A percentile compares a stretch with the other conserved stretches of the same genome.
These are phyloP conservation scores for Celoporthe dispersa DNA, from an alignment of 2,329 filamentous ascomycete genomes.

Conservation along the genomic window DNA sequence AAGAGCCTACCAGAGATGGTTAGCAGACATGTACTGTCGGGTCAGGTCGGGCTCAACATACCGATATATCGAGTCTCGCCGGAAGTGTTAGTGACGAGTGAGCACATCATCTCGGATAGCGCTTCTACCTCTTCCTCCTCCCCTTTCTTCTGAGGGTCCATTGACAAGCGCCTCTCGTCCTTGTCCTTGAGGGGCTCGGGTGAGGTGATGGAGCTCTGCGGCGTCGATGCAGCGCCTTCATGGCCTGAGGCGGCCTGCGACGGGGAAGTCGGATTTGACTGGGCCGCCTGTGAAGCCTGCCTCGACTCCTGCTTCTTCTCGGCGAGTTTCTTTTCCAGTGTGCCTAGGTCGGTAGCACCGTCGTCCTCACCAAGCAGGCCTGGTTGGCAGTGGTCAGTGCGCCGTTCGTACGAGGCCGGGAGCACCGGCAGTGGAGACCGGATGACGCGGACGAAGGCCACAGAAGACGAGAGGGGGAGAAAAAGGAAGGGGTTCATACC, in stretches of 20 bases:
- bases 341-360: conserved; percentile 84
- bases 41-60: conserved; percentile 47
- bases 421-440: conserved; percentile 4
- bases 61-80: conserved; percentile 97
- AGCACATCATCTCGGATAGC: conserved; percentile 98
- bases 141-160: conserved; percentile 39
- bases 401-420: conserved; percentile 34
- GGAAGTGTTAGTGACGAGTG: conserved; percentile 89
- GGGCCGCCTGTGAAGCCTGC: conserved; percentile 51
- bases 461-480: background rate
- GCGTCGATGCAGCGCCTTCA: conserved; percentile 50
- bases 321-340: conserved; percentile 76
- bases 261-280: conserved; percentile 57
- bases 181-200: conserved; percentile 50
- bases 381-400: conserved; percentile 36
- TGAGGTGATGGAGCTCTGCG: conserved; percentile 60
- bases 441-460: conserved; percentile 1
- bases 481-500: conserved; percentile 49
- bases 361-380: conserved; percentile 85
- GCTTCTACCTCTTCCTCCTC: conserved; percentile 78
- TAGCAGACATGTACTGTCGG: conserved; percentile 19
- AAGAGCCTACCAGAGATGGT: conserved; percentile 68
- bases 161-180: conserved; percentile 42
- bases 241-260: conserved; percentile 50
- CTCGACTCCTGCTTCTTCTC: conserved; percentile 60